Evolutionary conservation across 1,284 basidiomycete species (phyloP).

Genomic region (Irpex sp.): DNA sequence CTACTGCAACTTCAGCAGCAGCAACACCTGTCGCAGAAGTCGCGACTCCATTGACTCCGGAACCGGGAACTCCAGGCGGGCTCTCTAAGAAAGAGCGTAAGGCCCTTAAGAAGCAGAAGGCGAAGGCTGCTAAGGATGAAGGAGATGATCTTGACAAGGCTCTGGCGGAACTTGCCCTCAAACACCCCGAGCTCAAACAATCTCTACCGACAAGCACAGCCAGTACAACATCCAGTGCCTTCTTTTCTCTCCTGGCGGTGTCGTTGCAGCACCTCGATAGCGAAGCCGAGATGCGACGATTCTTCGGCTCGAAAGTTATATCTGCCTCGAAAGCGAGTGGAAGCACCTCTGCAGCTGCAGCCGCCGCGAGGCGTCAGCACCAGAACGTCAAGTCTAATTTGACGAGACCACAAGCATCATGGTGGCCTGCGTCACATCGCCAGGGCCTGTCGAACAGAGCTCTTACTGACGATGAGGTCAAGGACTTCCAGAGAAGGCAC

Average conservation of each 20-base stretch:
- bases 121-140: slow-evolving; percentile 57
- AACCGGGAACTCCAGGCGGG: slow-evolving; percentile 22
- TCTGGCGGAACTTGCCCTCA: slow-evolving; percentile 75
- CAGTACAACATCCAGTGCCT: slow-evolving; percentile 28
- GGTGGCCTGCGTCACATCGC: slow-evolving; percentile 60
- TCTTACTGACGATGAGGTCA: slow-evolving; percentile 53
- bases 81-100: slow-evolving; percentile 35
- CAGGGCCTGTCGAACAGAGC: slow-evolving; percentile 68
- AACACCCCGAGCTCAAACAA: slow-evolving; percentile 59
- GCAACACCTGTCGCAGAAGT: slow-evolving; percentile 26
- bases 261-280: slow-evolving; percentile 79
- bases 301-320: slow-evolving; percentile 90
- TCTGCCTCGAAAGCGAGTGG: slow-evolving; percentile 47
- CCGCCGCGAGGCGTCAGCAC: slow-evolving; percentile 19
- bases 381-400: slow-evolving; percentile 52
- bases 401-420: slow-evolving; percentile 56
- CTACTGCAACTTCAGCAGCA: slow-evolving; percentile 11
- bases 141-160: slow-evolving; percentile 81
- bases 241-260: slow-evolving; percentile 66
- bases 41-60: slow-evolving; percentile 25
- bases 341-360: slow-evolving; percentile 18
- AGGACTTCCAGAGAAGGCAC: slow-evolving; percentile 38
- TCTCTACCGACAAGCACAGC: slow-evolving; percentile 22
- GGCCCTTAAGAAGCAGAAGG: slow-evolving; percentile 57
- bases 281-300: slow-evolving; percentile 85